These are phyloP conservation scores for Medakamo hakoo DNA, from an alignment of 139 green algal species.

Conservation along the genomic window DNA sequence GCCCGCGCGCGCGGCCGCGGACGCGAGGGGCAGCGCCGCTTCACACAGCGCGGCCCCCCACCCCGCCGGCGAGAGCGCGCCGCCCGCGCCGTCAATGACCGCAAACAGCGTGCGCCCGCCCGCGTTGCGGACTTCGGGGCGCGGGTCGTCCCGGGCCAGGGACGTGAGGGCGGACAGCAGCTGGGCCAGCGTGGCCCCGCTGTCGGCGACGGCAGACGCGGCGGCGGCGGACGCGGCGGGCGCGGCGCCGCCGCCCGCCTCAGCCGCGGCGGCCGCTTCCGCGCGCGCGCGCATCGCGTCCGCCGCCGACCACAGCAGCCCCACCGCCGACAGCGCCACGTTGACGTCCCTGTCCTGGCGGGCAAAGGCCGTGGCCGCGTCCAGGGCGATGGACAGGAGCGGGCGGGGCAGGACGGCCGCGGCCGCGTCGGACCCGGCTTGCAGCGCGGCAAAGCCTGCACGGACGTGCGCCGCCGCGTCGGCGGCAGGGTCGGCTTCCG, in stretches of 20 bases:
- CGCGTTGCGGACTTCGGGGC: constrained; percentile 67
- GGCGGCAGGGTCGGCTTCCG: too few species aligned
- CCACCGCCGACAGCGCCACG: neutral
- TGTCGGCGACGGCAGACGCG: too few species aligned
- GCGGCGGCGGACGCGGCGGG: too few species aligned
- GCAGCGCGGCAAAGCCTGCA: neutral
- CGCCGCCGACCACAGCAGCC: neutral
- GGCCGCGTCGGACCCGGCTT: neutral
- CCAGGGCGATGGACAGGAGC: neutral
- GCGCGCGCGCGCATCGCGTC: neutral
- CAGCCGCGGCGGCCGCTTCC: too few species aligned
- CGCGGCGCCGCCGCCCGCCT: too few species aligned
- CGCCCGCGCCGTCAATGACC: constrained; percentile 52
- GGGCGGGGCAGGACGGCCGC: neutral
- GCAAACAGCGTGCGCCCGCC: constrained; percentile 69
- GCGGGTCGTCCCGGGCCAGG: constrained; percentile 17
- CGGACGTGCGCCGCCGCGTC: neutral
- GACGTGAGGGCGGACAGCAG: neutral
- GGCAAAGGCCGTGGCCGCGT: neutral
- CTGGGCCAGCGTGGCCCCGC: neutral
- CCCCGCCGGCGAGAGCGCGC: constrained; percentile 22
- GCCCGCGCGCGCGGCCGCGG: constrained; percentile 41
- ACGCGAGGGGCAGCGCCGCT: constrained; percentile 65
- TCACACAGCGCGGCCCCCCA: constrained; percentile 63
- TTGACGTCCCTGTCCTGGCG: neutral